These are phyloP conservation scores for Fusarium albosuccineum DNA, from an alignment of 2,329 filamentous ascomycete genomes.

Conservation along the genomic window DNA sequence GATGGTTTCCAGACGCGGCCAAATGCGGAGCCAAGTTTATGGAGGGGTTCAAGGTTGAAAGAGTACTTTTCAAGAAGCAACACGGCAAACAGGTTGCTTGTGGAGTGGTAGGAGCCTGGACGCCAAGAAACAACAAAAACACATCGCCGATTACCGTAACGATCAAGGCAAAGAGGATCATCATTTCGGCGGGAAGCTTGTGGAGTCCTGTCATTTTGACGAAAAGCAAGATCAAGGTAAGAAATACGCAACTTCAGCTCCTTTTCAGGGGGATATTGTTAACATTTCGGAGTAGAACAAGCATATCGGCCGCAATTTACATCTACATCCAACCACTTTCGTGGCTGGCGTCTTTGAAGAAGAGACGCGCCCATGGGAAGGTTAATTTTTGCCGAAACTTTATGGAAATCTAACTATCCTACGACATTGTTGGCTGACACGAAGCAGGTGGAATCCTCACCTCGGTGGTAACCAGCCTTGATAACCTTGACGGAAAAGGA, in stretches of 20 bases:
- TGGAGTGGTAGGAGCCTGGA: background rate
- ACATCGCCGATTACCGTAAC: background rate
- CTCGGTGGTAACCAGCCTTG: background rate
- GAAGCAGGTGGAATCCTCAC: background rate
- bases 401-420: too few species aligned
- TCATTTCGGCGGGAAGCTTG: background rate
- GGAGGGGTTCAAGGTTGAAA: background rate
- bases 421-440: background rate
- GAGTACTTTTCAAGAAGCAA: background rate
- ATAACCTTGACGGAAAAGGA: background rate
- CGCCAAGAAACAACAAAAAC: background rate
- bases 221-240: background rate
- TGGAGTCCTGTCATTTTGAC: background rate
- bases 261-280: background rate
- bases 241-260: background rate
- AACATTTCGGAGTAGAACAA: background rate
- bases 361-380: background rate
- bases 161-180: background rate
- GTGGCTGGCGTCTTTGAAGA: background rate
- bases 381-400: background rate
- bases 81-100: background rate
- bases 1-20: background rate
- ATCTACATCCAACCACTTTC: background rate
- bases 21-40: slow-evolving; percentile 1
- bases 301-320: background rate